A percentile compares a stretch with the other conserved stretches of the same genome.
Conservation (phyloP, 345 rosid species). For the Lagerstroemia speciosa region DNA sequence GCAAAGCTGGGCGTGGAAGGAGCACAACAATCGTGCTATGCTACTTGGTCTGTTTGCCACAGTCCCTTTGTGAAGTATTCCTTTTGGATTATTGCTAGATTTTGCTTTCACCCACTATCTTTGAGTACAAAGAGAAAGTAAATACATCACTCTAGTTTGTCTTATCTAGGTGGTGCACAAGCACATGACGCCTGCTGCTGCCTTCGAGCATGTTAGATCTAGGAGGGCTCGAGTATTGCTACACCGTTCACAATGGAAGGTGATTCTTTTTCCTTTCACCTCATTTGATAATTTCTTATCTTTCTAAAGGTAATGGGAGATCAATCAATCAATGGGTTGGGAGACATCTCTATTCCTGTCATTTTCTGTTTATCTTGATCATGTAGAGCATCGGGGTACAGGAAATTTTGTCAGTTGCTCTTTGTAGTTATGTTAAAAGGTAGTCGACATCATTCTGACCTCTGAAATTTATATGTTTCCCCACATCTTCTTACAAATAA, state of each 20-base stretch:
- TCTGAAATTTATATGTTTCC: background rate
- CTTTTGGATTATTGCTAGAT: background rate
- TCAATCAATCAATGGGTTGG: background rate
- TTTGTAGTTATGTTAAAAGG: background rate
- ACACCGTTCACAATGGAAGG: constrained; percentile 57
- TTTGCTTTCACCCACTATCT: background rate
- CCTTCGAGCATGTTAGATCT: constrained; percentile 47
- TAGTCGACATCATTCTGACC: background rate
- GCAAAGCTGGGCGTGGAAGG: constrained; percentile 93
- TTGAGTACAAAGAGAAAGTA: background rate
- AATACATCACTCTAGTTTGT: background rate
- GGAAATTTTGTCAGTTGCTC: background rate
- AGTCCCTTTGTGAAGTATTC: background rate
- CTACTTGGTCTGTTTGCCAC: constrained; percentile 39
- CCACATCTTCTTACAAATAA: too few relatives aligned
- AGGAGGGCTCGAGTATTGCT: constrained; percentile 53
- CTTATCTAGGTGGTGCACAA: constrained; percentile 40
- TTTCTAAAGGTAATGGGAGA: background rate
- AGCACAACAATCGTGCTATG: constrained; percentile 85
- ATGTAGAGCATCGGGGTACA: background rate
- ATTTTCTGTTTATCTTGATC: background rate
- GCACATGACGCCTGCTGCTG: constrained; percentile 39
- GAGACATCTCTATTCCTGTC: background rate
- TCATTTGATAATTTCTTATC: background rate
- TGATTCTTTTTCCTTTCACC: constrained; percentile 3